Evolutionary conservation across 1,284 basidiomycete genomes (phyloP), one percentile per base, ranked within the genome.

Genomic region (Pseudozyma sp.): DNA sequence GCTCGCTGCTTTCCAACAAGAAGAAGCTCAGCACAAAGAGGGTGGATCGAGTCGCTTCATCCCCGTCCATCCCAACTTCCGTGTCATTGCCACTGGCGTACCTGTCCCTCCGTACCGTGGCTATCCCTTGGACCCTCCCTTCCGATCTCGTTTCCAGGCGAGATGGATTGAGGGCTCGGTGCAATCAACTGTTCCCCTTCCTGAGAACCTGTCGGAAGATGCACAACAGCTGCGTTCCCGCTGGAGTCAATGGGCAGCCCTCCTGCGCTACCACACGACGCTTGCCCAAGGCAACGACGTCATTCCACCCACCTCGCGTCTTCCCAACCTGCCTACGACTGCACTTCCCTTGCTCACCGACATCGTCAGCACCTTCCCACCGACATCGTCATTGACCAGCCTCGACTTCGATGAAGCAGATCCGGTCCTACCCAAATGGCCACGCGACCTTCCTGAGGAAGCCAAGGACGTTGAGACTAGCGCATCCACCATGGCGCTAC

Each of bases 51-150:
- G 69, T 11, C 67, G 71, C 37, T 84, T 85, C 61, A 78, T 85
- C 31, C 78, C 81, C 4, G 82, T 83, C 19, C 82, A 84, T 52
- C 80, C 79, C n/a, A 78, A 83, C 54, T 86, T 86, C 44, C 69
- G 81, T 11, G 84, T 86, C 54, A 82, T 86, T 54, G 83, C 84
- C 9, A 79, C 84, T 16, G 84, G 84, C 37, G 54, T 82, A 7
- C 82, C 81, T 13, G 69, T 77, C 3, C 84, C 85, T 8, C 85
- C 85, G 6, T 86, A 84, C 74, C 79, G 79, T 17, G 85, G 85
- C 17, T 77, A 82, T 37, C 82, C 85, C 0, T 69, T 85, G 52
- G 85, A 86, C 45, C 85, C 85, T 1, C 85, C 85, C n/a, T 86
- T 86, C 77, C 80, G 85, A 29, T 84, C 82, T 0, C 79, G 85